These are phyloP conservation scores for Filosporella fistucella DNA, from an alignment of 495 filamentous ascomycete genomes.

Conservation along the genomic window DNA sequence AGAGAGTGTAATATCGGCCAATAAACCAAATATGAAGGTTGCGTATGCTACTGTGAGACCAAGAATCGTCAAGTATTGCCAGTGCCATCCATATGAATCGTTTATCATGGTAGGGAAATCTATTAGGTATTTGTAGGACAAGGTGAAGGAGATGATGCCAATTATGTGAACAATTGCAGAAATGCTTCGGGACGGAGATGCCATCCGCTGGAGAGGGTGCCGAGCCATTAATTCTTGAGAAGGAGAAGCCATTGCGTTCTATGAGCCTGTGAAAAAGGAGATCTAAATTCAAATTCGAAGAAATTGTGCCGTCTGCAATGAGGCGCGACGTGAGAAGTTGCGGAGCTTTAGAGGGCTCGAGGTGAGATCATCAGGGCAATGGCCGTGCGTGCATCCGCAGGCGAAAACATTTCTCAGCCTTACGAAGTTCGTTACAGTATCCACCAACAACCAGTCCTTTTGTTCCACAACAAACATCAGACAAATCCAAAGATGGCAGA, in stretches of 20 bases:
- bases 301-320: no score
- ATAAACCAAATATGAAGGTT: constrained; percentile 65
- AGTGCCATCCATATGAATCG: constrained; percentile 75
- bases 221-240: constrained; percentile 22
- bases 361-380: no score
- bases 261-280: no score
- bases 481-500: constrained; percentile 18
- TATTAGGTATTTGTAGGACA: constrained; percentile 57
- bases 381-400: no score
- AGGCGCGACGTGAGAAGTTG: no score
- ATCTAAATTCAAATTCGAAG: no score
- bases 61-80: constrained; percentile 82
- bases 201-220: constrained; percentile 69
- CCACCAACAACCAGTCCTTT: no score
- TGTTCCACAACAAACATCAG: no score
- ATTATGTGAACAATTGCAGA: constrained; percentile 67
- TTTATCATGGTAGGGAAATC: constrained; percentile 45
- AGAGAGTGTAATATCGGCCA: constrained; percentile 70
- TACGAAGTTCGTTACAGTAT: no score
- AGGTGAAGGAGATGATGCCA: constrained; percentile 65
- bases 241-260: constrained; percentile 20
- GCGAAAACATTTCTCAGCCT: no score
- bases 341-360: no score
- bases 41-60: constrained; percentile 64
- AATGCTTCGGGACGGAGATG: constrained; percentile 63